Percentiles rank a stretch among this genome's conserved stretches.
Evolutionary conservation across 805 yeast genomes (phyloP).

Genomic region (Candida endomychidarum): DNA sequence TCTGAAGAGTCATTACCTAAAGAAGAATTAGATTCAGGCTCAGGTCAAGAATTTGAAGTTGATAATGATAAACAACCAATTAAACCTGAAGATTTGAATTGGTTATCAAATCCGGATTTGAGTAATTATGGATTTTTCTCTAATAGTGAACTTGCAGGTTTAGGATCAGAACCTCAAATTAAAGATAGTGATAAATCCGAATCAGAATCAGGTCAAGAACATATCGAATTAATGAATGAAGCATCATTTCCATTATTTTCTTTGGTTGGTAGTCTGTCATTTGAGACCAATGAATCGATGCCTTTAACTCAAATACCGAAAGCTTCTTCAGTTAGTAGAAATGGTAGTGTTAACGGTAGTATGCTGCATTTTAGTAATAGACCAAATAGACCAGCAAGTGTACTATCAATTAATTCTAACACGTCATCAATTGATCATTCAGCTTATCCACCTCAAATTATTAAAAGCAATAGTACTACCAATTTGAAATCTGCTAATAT

Average conservation of each 20-base stretch:
- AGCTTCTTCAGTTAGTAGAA: slow-evolving; percentile 3
- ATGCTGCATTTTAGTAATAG: slow-evolving; percentile 3
- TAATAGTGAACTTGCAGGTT: slow-evolving; percentile 1
- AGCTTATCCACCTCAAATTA: slow-evolving; percentile 15
- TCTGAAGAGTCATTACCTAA: slow-evolving; percentile 3
- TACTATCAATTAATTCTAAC: slow-evolving; percentile 38
- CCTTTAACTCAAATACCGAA: slow-evolving; percentile 35
- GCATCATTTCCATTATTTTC: slow-evolving; percentile 40
- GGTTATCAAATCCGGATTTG: slow-evolving; percentile 1
- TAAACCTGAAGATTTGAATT: background rate
- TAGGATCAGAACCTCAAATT: background rate
- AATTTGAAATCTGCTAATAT: slow-evolving; percentile 3
- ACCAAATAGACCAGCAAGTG: slow-evolving; percentile 37
- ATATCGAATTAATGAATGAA: slow-evolving; percentile 5
- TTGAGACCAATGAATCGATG: slow-evolving; percentile 34
- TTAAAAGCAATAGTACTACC: slow-evolving; percentile 6
- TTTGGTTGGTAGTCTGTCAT: slow-evolving; percentile 37
- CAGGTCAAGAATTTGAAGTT: background rate
- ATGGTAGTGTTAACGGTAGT: slow-evolving; percentile 5
- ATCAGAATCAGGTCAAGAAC: slow-evolving; percentile 3
- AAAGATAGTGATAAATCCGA: slow-evolving; percentile 5
- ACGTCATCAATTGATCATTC: slow-evolving; percentile 25
- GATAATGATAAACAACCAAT: background rate
- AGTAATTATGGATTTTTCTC: slow-evolving; percentile 5
- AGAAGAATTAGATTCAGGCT: background rate